Evolutionary conservation across 176 grass and related monocot genomes (phyloP).

Genomic region (Zoysia japonica): DNA sequence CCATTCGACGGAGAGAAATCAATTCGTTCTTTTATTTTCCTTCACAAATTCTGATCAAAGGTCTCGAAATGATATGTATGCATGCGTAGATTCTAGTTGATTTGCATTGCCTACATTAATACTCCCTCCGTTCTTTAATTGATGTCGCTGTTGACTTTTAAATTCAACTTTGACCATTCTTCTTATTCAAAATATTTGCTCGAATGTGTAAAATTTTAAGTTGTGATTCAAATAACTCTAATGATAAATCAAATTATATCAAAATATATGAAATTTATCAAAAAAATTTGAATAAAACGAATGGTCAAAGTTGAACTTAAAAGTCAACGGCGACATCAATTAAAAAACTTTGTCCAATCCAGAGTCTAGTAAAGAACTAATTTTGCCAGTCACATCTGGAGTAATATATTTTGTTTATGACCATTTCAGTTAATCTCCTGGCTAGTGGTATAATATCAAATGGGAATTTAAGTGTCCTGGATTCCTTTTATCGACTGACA

Average conservation of each 20-base stretch:
- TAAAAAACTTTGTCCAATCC: not conserved
- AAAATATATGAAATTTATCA: too few species aligned
- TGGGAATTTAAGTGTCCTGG: not conserved
- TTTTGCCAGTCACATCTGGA: slow-evolving; percentile 19
- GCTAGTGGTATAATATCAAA: slow-evolving; percentile 13
- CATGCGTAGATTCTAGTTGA: not conserved
- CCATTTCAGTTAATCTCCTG: slow-evolving; percentile 1
- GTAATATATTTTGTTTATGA: not conserved
- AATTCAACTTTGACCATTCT: too few species aligned
- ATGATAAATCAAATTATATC: too few species aligned
- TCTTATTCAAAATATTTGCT: too few species aligned
- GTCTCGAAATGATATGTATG: not conserved
- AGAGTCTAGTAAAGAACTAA: slow-evolving; percentile 5
- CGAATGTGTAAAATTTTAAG: too few species aligned
- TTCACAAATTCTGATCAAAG: not conserved
- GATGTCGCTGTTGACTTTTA: too few species aligned
- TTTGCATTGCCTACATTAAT: not conserved
- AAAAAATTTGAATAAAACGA: too few species aligned
- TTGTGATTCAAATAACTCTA: too few species aligned
- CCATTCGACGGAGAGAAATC: not conserved
- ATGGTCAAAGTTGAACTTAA: too few species aligned
- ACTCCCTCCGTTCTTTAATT: too few species aligned
- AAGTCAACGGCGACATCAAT: too few species aligned
- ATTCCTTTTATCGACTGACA: not conserved
- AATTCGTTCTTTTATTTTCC: not conserved